These are phyloP conservation scores for Penicillium turbatum DNA, from an alignment of 495 filamentous ascomycete species.

Conservation along the genomic window DNA sequence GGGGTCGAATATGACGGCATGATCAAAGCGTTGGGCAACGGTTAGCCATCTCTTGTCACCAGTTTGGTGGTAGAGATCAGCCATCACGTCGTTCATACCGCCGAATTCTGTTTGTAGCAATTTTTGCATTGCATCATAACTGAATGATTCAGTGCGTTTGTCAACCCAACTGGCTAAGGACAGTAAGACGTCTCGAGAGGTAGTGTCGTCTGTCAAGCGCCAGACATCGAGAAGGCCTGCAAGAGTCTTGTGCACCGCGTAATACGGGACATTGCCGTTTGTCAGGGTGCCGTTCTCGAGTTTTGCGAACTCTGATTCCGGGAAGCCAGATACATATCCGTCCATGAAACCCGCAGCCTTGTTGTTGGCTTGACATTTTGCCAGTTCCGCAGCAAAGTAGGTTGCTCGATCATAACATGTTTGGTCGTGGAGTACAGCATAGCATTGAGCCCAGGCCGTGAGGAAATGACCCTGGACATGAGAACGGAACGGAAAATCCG, in stretches of 20 bases:
- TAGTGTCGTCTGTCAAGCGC: neutral
- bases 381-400: neutral
- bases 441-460: conserved; percentile 1
- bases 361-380: neutral
- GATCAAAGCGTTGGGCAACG: conserved; percentile 3
- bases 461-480: conserved; percentile 1
- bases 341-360: neutral
- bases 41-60: neutral
- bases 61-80: neutral
- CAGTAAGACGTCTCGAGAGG: neutral
- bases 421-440: neutral
- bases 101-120: neutral
- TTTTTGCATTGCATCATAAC: neutral
- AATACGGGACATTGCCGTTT: neutral
- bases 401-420: neutral
- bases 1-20: neutral
- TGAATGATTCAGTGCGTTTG: neutral
- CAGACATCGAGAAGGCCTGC: neutral
- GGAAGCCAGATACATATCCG: neutral
- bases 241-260: neutral
- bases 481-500: neutral
- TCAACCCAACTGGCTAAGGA: neutral
- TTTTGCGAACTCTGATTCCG: neutral
- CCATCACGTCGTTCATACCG: neutral
- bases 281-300: neutral